Evolutionary conservation across 805 yeast genomes (phyloP), one percentile per base, ranked within the genome.

Genomic region (Nakazawaea sp.): DNA sequence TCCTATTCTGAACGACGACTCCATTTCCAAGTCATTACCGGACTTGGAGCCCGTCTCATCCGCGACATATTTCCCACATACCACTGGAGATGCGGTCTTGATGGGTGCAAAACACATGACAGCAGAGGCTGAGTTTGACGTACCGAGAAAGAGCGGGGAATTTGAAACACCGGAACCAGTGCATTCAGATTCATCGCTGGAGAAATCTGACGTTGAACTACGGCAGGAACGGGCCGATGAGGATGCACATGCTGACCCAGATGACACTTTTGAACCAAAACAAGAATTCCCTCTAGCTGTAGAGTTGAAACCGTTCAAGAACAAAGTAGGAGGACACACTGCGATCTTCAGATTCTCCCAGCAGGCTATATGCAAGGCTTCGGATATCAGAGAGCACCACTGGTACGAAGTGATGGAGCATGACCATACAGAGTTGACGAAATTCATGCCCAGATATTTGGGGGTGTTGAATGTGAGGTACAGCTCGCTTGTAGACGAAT

Each of bases 271-370:
- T 9, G 35, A 32, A 21, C 15, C 12, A 10, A n/a, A n/a, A n/a
- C 18, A 32, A 5, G 61, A 66, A 28, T 82, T 67, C 46, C 83
- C 88, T 3, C 59, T 87, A 21, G 84, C 96, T 1, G 96, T 89
- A 1, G 97, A 90, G 55, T 61, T 90, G 41, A 75, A 85, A 37
- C 97, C 97, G 2, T 90, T 89, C 60, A 79, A 81, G 39, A 88
- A 92, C 54, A 88, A 85, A 53, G 97, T 92, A 17, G 99, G 99
- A 6, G 99, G 99, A 0, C 99, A 92, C 55, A 90, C 97, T 0
- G 97, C 97, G 1, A 88, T 92, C 25, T 92, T 90, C 62, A 74
- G 90, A 45, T 92, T 92, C 54, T 82, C 95, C 4, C 84, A 79
- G 47, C 68, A 85, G 41, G 97, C 97, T 0, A 96, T 92, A 13